Base-by-base conservation (phyloP, 768 basidiomycete species). In the Suillus placidus region DNA sequence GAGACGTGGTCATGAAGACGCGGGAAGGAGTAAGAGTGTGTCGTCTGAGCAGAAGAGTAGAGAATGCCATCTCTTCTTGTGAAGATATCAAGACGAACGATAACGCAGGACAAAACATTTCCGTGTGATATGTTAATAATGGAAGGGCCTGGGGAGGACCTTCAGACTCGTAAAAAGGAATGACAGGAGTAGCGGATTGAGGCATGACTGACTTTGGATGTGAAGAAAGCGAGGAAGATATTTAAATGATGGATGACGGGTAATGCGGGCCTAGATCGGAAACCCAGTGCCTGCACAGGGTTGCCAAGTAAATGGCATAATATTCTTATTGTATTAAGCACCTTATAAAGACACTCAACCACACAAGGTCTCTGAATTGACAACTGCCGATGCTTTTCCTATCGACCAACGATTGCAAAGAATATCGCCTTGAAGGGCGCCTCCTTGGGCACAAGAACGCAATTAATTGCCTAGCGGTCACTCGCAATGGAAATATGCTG, bases 361-460 rank as follows among this genome's bases (percentile, higher is more conserved):
- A n/a, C n/a, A n/a, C n/a, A n/a, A n/a, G n/a, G n/a, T n/a, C n/a
- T n/a, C n/a, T n/a, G n/a, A n/a, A n/a, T n/a, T n/a, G n/a, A n/a
- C n/a, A n/a, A n/a, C n/a, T n/a, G n/a, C n/a, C n/a, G n/a, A n/a
- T n/a, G n/a, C n/a, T n/a, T n/a, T n/a, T n/a, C n/a, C n/a, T n/a
- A n/a, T n/a, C n/a, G n/a, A n/a, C n/a, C n/a, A n/a, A n/a, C n/a
- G n/a, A n/a, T n/a, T n/a, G n/a, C n/a, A n/a, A n/a, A n/a, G n/a
- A 45, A 49, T 67, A 64, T 38, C 60, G 14, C 3, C 57, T 67
- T 13, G 42, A 52, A 38, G 37, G n/a, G 43, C 23, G 12, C n/a
- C 57, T 67, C 16, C 0, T 54, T 1, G 60, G 60, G n/a, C 67
- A 64, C 60, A 64, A 63, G 35, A 63, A 65, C 37, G 52, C 60